Conservation (phyloP, 2,329 filamentous ascomycete genomes). For the Aspergillus versicolor region DNA sequence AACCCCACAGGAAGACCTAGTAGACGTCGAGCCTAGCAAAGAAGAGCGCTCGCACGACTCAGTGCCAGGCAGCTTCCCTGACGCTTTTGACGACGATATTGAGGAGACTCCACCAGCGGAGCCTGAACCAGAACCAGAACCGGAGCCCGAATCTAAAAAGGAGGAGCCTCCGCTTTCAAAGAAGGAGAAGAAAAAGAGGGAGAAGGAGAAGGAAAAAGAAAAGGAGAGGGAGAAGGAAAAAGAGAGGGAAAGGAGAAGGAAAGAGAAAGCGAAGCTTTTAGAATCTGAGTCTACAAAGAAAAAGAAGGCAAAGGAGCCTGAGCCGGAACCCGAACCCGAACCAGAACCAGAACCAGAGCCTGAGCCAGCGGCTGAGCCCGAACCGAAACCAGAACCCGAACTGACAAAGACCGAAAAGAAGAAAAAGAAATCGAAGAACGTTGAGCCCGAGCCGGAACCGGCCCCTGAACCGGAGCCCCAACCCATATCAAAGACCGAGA, state of each 20-base stretch:
- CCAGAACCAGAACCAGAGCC: conserved; percentile 23
- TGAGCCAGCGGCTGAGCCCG: conserved; percentile 19
- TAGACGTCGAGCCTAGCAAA: conserved; percentile 26
- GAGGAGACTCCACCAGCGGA: conserved; percentile 23
- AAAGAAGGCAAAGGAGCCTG: not conserved
- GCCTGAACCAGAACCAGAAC: conserved; percentile 21
- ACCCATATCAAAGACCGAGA: conserved; percentile 25
- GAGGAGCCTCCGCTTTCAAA: conserved; percentile 15
- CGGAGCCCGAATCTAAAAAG: conserved; percentile 29
- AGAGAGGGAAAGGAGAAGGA: conserved; percentile 15
- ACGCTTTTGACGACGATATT: conserved; percentile 48
- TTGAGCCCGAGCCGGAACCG: conserved; percentile 27
- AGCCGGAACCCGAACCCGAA: conserved; percentile 6
- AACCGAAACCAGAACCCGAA: conserved; percentile 17
- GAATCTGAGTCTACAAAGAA: conserved; percentile 28
- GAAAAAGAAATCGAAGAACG: conserved; percentile 25
- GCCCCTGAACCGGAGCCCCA: conserved; percentile 28
- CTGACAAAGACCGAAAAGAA: conserved; percentile 31
- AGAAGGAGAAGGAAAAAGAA: conserved; percentile 15
- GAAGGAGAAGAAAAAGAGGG: conserved; percentile 1
- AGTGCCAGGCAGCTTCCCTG: conserved; percentile 61
- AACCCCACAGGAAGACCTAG: conserved; percentile 16
- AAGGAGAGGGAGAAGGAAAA: conserved; percentile 1
- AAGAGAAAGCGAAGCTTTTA: conserved; percentile 18
- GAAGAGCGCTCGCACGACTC: conserved; percentile 39